These are phyloP conservation scores for Pseudogymnoascus sp. DNA, from an alignment of 2,329 filamentous ascomycete genomes.

Conservation along the genomic window DNA sequence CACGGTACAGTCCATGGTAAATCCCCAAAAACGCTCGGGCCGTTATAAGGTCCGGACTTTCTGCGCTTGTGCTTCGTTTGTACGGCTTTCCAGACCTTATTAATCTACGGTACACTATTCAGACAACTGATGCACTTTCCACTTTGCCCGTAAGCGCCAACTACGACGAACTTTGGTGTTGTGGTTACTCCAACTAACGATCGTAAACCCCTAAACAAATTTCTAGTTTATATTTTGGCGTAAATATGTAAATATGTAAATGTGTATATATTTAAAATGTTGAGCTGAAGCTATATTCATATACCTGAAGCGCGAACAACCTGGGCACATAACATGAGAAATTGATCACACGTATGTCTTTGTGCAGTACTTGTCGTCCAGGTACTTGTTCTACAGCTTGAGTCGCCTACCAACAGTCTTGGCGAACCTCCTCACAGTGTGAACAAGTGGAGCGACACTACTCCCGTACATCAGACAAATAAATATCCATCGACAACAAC, in stretches of 20 bases:
- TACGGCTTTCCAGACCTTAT: neutral
- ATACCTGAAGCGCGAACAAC: neutral
- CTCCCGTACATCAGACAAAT: constrained; percentile 9
- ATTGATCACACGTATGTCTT: constrained; percentile 3
- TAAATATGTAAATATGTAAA: neutral
- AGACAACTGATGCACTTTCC: neutral
- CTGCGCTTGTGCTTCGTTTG: neutral
- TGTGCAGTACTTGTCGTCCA: neutral
- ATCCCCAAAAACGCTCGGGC: neutral
- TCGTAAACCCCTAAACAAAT: neutral
- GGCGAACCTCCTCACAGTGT: constrained; percentile 4
- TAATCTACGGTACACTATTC: neutral
- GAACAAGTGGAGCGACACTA: constrained; percentile 11
- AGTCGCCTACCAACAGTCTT: constrained; percentile 9
- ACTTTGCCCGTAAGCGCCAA: neutral
- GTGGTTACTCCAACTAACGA: neutral
- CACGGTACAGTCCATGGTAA: neutral
- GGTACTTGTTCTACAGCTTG: constrained; percentile 3
- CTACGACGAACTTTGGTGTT: neutral
- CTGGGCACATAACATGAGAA: neutral
- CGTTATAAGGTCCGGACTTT: neutral
- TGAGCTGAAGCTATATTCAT: neutral
- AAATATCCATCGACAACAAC: constrained; percentile 11
- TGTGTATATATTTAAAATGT: neutral
- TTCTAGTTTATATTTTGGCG: neutral